Evolutionary conservation across 2,329 filamentous ascomycete genomes (phyloP).

Genomic region (Simplicillium aogashimaense): DNA sequence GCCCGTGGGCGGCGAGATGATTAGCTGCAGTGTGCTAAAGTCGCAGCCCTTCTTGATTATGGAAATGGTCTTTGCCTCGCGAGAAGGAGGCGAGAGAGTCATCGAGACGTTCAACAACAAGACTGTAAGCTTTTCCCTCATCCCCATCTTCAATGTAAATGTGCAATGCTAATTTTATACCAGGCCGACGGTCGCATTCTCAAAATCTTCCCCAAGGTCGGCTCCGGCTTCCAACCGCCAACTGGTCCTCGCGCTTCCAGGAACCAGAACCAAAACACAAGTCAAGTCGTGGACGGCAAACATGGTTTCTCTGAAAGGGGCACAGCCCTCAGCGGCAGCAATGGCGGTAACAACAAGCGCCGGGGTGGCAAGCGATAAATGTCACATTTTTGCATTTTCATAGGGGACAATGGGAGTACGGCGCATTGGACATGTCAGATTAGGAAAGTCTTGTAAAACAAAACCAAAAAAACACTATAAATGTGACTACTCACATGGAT

Average conservation of each 20-base stretch:
- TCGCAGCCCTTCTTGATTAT: constrained; percentile 63
- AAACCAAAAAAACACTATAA: no score
- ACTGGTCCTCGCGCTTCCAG: constrained; percentile 14
- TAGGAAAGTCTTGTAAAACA: no score
- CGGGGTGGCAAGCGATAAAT: no score
- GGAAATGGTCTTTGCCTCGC: constrained; percentile 65
- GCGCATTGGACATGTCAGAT: no score
- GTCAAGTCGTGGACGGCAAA: constrained; percentile 39
- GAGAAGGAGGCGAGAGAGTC: constrained; percentile 63
- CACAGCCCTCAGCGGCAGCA: constrained; percentile 33
- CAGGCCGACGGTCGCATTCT: constrained; percentile 67
- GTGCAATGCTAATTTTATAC: constrained; percentile 1
- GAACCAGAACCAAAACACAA: constrained; percentile 13
- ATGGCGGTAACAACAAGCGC: constrained; percentile 24
- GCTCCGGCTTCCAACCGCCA: no score
- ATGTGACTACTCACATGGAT: no score
- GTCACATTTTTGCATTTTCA: no score
- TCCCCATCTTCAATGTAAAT: neutral
- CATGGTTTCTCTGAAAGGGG: no score
- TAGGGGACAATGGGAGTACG: no score
- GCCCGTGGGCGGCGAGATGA: constrained; percentile 60
- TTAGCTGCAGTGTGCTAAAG: constrained; percentile 58
- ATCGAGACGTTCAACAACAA: constrained; percentile 71
- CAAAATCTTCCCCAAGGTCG: constrained; percentile 57
- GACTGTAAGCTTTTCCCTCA: constrained; percentile 41